Evolutionary conservation across 75 land plant genomes (phyloP), one percentile per base, ranked within the genome.

Genomic region (Selaginella moellendorffii): DNA sequence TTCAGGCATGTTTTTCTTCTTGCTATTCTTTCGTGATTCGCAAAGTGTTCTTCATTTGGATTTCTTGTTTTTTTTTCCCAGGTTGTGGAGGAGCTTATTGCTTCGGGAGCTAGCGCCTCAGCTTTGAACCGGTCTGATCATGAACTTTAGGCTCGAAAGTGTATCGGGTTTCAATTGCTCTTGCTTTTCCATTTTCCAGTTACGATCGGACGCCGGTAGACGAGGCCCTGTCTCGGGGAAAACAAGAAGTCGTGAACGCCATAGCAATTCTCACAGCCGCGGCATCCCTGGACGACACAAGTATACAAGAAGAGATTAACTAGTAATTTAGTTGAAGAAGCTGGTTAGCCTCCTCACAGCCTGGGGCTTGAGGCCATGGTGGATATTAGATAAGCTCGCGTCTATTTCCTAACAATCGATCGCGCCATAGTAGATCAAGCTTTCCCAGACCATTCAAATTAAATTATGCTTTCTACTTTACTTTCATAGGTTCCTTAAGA

Each of bases 131-230:
- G 84, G 97, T 90, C 27, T 23, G 52, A 30, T 62, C 26, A 27
- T 27, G 27, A 17, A n/a, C 9, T 56, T 14, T 52, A 24, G 8
- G 14, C 22, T 54, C 18, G 23, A 8, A 17, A 2, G 21, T 26
- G 12, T 30, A 14, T 19, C n/a, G 53, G 24, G 61, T 70, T 59
- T 14, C 17, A 2, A 31, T 42, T 17, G 30, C 20, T 0, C 14
- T 22, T 30, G 12, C 5, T 24, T 31, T 65, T 5, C 36, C 2
- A 0, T 65, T 67, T 1, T 62, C 8, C 73, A 90, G 97, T 67
- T 73, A 85, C 69, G 95, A 91, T 54, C 73, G 82, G 29, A 91
- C 95, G 52, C 95, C 97, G 52, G 53, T 88, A 67, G 97, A 91
- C 63, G 97, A 91, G 71, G 97, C 89, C 24, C 62, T 91, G 1